phyloP scores from a whole-genome alignment of 192 early-diverging fungal species.

The Rhizophagus sp. region DNA sequence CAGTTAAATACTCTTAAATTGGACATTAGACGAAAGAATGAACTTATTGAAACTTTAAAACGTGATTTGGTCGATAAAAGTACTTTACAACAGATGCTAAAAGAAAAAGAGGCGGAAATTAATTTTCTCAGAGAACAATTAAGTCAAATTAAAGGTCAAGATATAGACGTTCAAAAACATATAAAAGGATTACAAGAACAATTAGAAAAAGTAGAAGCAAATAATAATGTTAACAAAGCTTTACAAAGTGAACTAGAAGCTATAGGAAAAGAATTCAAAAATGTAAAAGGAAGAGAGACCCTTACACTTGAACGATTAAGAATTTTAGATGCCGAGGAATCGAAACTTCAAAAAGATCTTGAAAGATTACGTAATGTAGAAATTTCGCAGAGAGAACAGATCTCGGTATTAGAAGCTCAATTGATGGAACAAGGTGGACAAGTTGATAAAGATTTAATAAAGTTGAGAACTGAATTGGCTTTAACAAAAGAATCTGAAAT shows the following conservation, averaged over 20 bases:
- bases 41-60: constrained; percentile 27
- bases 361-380: neutral
- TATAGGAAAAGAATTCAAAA: constrained; percentile 2
- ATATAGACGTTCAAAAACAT: neutral
- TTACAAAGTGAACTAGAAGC: constrained; percentile 9
- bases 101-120: constrained; percentile 11
- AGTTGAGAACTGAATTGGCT: neutral
- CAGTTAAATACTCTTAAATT: constrained; percentile 11
- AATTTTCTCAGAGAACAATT: constrained; percentile 5
- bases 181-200: constrained; percentile 20
- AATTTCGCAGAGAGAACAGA: constrained; percentile 9
- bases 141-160: neutral
- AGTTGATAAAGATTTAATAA: constrained; percentile 3
- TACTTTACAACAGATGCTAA: constrained; percentile 1
- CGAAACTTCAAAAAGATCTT: neutral
- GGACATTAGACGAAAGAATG: constrained; percentile 24
- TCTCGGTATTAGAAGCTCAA: neutral
- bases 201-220: neutral
- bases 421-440: neutral
- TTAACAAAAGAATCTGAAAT: neutral
- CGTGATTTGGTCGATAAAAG: constrained; percentile 21
- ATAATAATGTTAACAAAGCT: neutral
- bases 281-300: neutral
- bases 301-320: constrained; percentile 1
- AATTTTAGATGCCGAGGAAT: neutral